Evolutionary conservation across 768 basidiomycete species (phyloP), one percentile per base, ranked within the genome.

Genomic region (Polyporus arcularius): DNA sequence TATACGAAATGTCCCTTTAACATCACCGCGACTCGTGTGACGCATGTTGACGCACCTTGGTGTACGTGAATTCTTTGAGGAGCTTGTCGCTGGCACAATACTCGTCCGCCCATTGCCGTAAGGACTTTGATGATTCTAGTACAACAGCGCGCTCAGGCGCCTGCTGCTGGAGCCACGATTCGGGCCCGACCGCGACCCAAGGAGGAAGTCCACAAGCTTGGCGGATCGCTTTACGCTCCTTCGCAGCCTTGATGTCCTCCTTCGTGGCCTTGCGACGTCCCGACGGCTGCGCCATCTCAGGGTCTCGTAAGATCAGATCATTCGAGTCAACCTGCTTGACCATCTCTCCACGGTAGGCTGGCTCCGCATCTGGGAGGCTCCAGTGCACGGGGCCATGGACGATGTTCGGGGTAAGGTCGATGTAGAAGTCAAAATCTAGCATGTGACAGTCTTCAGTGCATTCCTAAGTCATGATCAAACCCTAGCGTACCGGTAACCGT

Each of bases 91-190:
- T 89, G 28, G 81, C 79, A 59, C 90, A 92, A 67, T 92, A 94
- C 57, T 89, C 86, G 65, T 93, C 90, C 8, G 90, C 90, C 92
- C 92, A 94, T 60, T 88, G 80, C 35, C 89, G 77, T 45, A 92
- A 69, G 0, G 86, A 81, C 74, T 82, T 83, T 15, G 85, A 85
- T 2, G 86, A 87, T 57, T 75, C 78, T 46, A 87, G 58, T 35
- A 74, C 64, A 35, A 66, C 64, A 8, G 67, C 66, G 3, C 49
- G 52, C 9, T 56, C 50, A 10, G 50, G 56, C 15, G 61, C 45
- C n/a, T 55, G 56, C 4, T 53, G 40, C 32, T 50, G 18, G 12
- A 59, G 46, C 60, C 56, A 49, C 3, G 53, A 54, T 7, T 56
- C 59, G 11, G 62, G 57, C 6, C 52, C 62, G 7, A 65, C 66